phyloP scores from a whole-genome alignment of 331 rosid genomes.

The Quercus phellos region DNA sequence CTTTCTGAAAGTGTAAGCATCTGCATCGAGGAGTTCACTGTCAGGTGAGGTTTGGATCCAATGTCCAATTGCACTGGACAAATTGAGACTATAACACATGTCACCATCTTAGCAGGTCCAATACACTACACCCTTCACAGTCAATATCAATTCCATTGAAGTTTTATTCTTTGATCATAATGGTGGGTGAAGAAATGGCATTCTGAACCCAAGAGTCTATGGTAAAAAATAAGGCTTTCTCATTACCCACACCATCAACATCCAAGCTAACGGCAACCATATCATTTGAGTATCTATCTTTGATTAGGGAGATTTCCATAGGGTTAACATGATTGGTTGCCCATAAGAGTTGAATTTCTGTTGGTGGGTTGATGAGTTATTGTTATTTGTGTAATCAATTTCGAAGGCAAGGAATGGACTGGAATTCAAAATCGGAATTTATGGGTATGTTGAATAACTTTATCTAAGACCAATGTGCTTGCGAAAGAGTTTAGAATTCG shows the following conservation, averaged over 20 bases:
- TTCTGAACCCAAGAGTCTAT: constrained; percentile 60
- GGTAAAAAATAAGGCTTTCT: constrained; percentile 29
- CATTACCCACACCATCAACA: constrained; percentile 42
- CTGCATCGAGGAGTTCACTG: constrained; percentile 43
- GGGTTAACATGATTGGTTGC: constrained; percentile 49
- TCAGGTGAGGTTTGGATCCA: neutral
- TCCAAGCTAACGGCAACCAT: constrained; percentile 60
- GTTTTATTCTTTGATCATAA: constrained; percentile 24
- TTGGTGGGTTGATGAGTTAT: constrained; percentile 47
- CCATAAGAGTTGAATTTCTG: constrained; percentile 63
- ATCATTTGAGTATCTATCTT: constrained; percentile 39
- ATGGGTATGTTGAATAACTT: constrained; percentile 55
- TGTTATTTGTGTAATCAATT: constrained; percentile 46
- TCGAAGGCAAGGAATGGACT: constrained; percentile 62
- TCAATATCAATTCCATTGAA: constrained; percentile 48
- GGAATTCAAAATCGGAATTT: constrained; percentile 48
- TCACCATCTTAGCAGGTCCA: rapidly evolving
- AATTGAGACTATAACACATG: too few species aligned
- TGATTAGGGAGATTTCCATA: constrained; percentile 50
- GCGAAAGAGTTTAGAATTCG: constrained; percentile 37
- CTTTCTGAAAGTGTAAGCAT: constrained; percentile 42
- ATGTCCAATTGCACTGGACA: rapidly evolving
- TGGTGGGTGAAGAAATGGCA: constrained; percentile 58
- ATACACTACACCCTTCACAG: neutral
- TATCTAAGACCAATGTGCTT: constrained; percentile 62